A percentile compares a stretch with the other conserved stretches of the same genome.
phyloP scores from a whole-genome alignment of 495 filamentous ascomycete species.

The Penicillium canescens region DNA sequence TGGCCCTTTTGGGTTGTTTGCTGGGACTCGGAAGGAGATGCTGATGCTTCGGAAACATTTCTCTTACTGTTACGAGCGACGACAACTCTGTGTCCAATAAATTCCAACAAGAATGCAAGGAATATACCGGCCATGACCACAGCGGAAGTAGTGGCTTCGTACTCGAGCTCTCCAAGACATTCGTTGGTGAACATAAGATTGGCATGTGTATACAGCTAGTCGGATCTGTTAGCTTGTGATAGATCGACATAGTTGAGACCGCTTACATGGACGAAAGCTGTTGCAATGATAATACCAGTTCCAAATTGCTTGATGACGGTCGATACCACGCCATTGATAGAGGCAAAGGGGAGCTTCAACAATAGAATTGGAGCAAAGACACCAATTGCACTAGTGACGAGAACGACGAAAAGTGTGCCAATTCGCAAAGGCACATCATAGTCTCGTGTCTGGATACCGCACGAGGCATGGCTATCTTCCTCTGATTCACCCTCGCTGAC shows the following conservation, averaged over 20 bases:
- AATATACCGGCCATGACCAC: slow-evolving; percentile 68
- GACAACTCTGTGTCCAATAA: slow-evolving; percentile 52
- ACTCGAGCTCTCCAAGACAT: slow-evolving; percentile 60
- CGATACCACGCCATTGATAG: slow-evolving; percentile 45
- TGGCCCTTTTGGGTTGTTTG: slow-evolving; percentile 4
- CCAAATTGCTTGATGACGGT: slow-evolving; percentile 66
- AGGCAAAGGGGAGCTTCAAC: slow-evolving; percentile 28
- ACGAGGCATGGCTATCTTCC: slow-evolving; percentile 28
- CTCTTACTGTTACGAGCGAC: slow-evolving; percentile 17
- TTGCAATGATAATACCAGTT: slow-evolving; percentile 71
- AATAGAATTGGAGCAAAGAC: slow-evolving; percentile 45
- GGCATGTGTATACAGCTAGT: slow-evolving; percentile 63
- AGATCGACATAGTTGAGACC: background rate
- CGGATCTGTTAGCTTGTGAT: slow-evolving; percentile 8
- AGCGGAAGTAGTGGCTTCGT: slow-evolving; percentile 61
- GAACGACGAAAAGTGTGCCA: slow-evolving; percentile 60
- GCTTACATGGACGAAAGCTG: slow-evolving; percentile 67
- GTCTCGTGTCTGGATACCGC: slow-evolving; percentile 44
- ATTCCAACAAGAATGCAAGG: slow-evolving; percentile 62
- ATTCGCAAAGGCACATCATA: slow-evolving; percentile 63
- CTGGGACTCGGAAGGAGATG: background rate
- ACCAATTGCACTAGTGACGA: slow-evolving; percentile 48
- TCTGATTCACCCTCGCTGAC: slow-evolving; percentile 38
- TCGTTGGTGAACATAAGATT: slow-evolving; percentile 61
- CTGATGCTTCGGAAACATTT: background rate